Evolutionary conservation across 345 rosid species (phyloP).

Genomic region (Triadica sebifera): DNA sequence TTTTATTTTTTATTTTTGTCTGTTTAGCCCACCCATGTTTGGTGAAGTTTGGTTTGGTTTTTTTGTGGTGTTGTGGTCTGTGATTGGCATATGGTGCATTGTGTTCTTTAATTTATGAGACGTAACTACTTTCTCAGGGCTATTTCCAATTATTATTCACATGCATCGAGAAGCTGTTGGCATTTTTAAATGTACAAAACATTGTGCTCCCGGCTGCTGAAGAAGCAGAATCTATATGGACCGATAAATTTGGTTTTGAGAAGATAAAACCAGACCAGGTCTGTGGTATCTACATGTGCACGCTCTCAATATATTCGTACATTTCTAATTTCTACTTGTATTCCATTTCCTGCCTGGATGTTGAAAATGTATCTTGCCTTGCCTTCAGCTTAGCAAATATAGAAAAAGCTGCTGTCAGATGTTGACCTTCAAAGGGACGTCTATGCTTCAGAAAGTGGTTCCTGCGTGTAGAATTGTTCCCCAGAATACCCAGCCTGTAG

Average conservation of each 20-base stretch:
- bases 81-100: background rate
- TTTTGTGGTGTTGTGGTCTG: background rate
- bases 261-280: conserved; percentile 69
- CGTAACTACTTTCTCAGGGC: conserved; percentile 47
- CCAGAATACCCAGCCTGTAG: conserved; percentile 23
- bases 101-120: background rate
- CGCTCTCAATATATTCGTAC: background rate
- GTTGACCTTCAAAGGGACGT: conserved; percentile 68
- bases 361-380: background rate
- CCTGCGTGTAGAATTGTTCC: conserved; percentile 33
- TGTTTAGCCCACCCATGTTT: background rate
- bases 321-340: background rate
- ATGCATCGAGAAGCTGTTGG: conserved; percentile 68
- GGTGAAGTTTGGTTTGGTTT: background rate
- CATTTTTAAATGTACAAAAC: conserved; percentile 58
- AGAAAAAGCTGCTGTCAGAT: conserved; percentile 57
- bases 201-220: conserved; percentile 84
- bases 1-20: background rate
- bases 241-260: conserved; percentile 68
- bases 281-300: background rate
- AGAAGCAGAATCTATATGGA: conserved; percentile 88
- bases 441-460: conserved; percentile 62
- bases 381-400: conserved; percentile 48
- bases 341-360: background rate
- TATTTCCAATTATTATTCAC: conserved; percentile 76